Conservation (phyloP, 2,329 filamentous ascomycete genomes). For the Sclerotiophoma versabilis region DNA sequence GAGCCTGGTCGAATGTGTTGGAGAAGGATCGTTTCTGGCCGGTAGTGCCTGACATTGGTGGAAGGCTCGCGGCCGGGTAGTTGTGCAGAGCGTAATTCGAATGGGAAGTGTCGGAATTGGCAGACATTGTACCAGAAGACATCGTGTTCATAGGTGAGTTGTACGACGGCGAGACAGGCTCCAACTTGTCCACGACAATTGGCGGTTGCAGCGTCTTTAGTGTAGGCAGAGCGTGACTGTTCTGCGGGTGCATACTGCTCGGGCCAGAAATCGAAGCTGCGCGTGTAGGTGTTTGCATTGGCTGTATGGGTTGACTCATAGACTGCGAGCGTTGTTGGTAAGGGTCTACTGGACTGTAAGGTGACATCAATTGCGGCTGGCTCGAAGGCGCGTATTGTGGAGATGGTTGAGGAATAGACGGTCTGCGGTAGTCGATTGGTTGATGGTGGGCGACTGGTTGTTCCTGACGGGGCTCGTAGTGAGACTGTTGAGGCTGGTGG, state of each 20-base stretch:
- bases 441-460: conserved; percentile 49
- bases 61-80: conserved; percentile 38
- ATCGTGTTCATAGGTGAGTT: conserved; percentile 45
- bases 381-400: conserved; percentile 47
- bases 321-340: conserved; percentile 49
- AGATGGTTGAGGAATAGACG: conserved; percentile 45
- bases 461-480: conserved; percentile 52
- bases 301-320: conserved; percentile 44
- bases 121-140: conserved; percentile 43
- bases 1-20: conserved; percentile 54
- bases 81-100: conserved; percentile 36
- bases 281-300: conserved; percentile 44
- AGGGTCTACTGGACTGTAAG: conserved; percentile 46
- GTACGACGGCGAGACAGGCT: conserved; percentile 56
- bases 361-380: conserved; percentile 38
- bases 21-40: conserved; percentile 57
- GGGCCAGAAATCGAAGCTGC: conserved; percentile 38
- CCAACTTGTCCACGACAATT: conserved; percentile 45
- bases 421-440: conserved; percentile 50
- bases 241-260: conserved; percentile 39
- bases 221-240: conserved; percentile 51
- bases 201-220: conserved; percentile 51
- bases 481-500: conserved; percentile 33
- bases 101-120: conserved; percentile 38
- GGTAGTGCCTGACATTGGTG: conserved; percentile 29